These are phyloP conservation scores for Endocalyx cinctus DNA, from an alignment of 2,329 filamentous ascomycete genomes.

Conservation along the genomic window DNA sequence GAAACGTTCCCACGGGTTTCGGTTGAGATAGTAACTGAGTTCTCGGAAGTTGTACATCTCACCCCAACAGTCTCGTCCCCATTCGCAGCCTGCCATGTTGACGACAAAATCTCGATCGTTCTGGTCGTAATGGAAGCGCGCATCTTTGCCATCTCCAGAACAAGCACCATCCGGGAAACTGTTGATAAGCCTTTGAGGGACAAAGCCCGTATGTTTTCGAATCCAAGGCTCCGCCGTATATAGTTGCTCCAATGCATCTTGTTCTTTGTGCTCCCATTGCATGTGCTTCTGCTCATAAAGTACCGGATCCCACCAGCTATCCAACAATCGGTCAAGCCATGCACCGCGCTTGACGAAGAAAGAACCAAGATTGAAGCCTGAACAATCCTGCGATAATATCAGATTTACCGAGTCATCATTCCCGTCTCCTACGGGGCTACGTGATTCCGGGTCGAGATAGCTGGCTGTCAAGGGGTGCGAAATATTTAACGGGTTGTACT, in stretches of 20 bases:
- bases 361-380: slow-evolving; percentile 92
- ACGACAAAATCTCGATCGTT: slow-evolving; percentile 87
- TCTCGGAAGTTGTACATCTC: slow-evolving; percentile 97
- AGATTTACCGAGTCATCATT: slow-evolving; percentile 77
- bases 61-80: slow-evolving; percentile 94
- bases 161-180: slow-evolving; percentile 90
- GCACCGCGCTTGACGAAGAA: slow-evolving; percentile 84
- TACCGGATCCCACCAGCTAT: slow-evolving; percentile 98
- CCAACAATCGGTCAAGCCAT: slow-evolving; percentile 88
- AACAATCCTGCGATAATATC: slow-evolving; percentile 87
- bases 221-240: slow-evolving; percentile 93
- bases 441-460: slow-evolving; percentile 72
- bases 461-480: slow-evolving; percentile 70
- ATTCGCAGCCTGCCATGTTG: slow-evolving; percentile 98
- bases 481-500: slow-evolving; percentile 93
- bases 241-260: slow-evolving; percentile 89
- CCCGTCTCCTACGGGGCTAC: slow-evolving; percentile 72
- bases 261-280: slow-evolving; percentile 98
- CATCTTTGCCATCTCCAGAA: slow-evolving; percentile 69
- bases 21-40: slow-evolving; percentile 84
- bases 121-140: slow-evolving; percentile 79
- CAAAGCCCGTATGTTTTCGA: slow-evolving; percentile 79
- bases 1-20: slow-evolving; percentile 72
- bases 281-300: slow-evolving; percentile 98
- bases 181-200: slow-evolving; percentile 89